Evolutionary conservation across 148 eudicot species (phyloP).

Genomic region (Diospyros lotus): DNA sequence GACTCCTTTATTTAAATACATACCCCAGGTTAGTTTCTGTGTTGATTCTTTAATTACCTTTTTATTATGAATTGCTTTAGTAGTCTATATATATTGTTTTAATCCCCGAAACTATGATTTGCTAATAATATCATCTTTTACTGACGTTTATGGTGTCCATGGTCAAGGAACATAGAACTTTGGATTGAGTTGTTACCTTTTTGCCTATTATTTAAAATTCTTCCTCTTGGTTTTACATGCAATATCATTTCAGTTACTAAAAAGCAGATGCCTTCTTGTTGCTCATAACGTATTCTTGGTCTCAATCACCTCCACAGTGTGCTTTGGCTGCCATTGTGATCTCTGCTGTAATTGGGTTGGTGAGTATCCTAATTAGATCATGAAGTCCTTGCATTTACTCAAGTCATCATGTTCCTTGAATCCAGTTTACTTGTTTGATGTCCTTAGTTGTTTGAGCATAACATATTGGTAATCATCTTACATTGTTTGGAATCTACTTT

Average conservation of each 20-base stretch:
- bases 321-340: conserved; percentile 97
- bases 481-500: no score
- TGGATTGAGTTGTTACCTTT: background rate
- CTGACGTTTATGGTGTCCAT: background rate
- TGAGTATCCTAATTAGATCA: conserved; percentile 32
- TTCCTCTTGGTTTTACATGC: background rate
- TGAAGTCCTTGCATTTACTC: background rate
- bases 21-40: conserved; percentile 71
- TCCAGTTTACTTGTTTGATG: background rate
- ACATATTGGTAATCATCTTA: background rate
- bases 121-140: background rate
- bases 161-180: background rate
- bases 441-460: background rate
- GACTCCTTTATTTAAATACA: conserved; percentile 83
- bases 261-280: conserved; percentile 12
- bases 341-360: conserved; percentile 98
- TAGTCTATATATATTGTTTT: background rate
- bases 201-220: background rate
- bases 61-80: background rate
- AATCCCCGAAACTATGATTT: background rate
- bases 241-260: conserved; percentile 1
- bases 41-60: background rate
- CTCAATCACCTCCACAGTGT: conserved; percentile 54
- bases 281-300: conserved; percentile 20
- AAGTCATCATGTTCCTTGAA: background rate